These are phyloP conservation scores for Corymbia calophylla DNA, from an alignment of 441 rosid genomes.

Conservation along the genomic window DNA sequence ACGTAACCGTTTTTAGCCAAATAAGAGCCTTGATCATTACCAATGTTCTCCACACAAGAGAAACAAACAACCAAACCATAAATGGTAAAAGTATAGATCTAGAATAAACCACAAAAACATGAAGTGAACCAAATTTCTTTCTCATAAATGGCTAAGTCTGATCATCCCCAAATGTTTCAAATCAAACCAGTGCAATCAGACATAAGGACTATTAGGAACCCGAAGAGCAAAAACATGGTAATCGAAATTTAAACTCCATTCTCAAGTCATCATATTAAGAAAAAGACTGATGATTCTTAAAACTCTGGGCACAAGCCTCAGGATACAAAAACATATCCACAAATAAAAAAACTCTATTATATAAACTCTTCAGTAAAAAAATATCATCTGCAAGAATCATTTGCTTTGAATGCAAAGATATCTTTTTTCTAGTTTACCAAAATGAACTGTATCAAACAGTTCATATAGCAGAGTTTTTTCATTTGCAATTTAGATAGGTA, in stretches of 20 bases:
- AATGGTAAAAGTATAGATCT: neutral
- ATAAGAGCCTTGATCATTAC: neutral
- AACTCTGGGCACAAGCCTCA: neutral
- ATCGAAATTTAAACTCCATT: neutral
- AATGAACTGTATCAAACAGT: neutral
- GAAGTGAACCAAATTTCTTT: neutral
- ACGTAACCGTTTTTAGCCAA: neutral
- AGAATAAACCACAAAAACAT: neutral
- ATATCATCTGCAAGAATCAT: neutral
- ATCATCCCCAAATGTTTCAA: neutral
- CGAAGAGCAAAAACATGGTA: neutral
- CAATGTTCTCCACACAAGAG: neutral
- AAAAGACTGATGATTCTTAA: neutral
- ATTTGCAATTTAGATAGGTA: neutral
- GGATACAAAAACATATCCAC: neutral
- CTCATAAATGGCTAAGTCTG: neutral
- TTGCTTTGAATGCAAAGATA: neutral
- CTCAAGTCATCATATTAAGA: neutral
- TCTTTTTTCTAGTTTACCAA: neutral
- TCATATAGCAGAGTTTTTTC: neutral
- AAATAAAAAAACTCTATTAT: neutral
- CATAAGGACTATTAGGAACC: neutral
- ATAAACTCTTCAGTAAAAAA: neutral
- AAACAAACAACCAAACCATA: neutral
- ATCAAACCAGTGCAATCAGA: neutral